phyloP scores from a whole-genome alignment of 768 basidiomycete species.

The Termitomyces sp. region DNA sequence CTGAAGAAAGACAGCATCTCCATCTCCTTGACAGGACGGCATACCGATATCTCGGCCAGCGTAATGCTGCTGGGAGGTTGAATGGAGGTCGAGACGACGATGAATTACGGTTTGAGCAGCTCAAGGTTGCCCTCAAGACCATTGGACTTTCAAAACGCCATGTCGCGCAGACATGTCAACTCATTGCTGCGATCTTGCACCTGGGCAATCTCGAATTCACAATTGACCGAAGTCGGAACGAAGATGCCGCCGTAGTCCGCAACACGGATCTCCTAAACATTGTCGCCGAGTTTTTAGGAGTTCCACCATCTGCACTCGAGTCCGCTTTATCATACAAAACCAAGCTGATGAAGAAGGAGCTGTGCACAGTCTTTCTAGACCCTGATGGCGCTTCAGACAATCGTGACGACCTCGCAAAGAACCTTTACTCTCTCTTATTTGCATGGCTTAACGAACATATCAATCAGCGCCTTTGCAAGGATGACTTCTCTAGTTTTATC shows the following conservation, averaged over 20 bases:
- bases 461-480: constrained; percentile 91
- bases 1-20: constrained; percentile 87
- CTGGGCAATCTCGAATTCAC: constrained; percentile 94
- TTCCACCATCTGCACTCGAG: constrained; percentile 70
- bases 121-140: constrained; percentile 90
- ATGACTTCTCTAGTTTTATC: constrained; percentile 90
- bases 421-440: constrained; percentile 91
- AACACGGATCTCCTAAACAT: constrained; percentile 80
- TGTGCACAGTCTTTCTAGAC: constrained; percentile 96
- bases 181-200: constrained; percentile 93
- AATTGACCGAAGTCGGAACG: constrained; percentile 76
- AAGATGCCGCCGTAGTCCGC: constrained; percentile 89
- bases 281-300: constrained; percentile 90
- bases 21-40: constrained; percentile 76
- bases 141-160: constrained; percentile 93
- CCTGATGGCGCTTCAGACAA: constrained; percentile 92
- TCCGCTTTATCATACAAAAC: constrained; percentile 86
- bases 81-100: constrained; percentile 70
- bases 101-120: constrained; percentile 84
- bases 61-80: constrained; percentile 40
- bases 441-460: constrained; percentile 96
- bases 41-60: constrained; percentile 85
- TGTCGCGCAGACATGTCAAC: constrained; percentile 93
- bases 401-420: constrained; percentile 90
- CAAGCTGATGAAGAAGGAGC: constrained; percentile 89